phyloP scores from a whole-genome alignment of 2,329 filamentous ascomycete species.

The Sporothrix protearum region DNA sequence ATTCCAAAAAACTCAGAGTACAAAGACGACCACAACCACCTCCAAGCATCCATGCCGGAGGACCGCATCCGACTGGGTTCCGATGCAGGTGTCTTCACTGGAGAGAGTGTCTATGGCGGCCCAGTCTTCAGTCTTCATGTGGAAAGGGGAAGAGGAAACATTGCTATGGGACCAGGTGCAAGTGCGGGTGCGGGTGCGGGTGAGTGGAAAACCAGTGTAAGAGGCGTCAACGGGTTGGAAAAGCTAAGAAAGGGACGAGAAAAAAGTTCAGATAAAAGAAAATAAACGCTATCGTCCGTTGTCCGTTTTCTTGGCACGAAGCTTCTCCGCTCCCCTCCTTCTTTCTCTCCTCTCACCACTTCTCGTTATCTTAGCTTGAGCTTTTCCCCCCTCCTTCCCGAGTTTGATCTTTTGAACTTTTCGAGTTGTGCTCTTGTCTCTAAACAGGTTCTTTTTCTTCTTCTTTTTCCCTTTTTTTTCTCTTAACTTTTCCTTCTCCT shows the following conservation, averaged over 20 bases:
- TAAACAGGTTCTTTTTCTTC: too few species aligned
- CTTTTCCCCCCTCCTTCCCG: not conserved
- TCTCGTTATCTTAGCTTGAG: not conserved
- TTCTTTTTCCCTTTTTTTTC: not conserved
- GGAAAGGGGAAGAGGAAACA: not conserved
- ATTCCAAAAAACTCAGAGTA: not conserved
- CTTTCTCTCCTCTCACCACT: not conserved
- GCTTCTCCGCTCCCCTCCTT: not conserved
- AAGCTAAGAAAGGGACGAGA: not conserved
- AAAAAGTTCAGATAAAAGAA: not conserved
- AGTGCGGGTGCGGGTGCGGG: not conserved
- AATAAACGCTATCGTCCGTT: not conserved
- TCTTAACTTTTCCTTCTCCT: not conserved
- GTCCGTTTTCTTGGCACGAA: conserved; percentile 1
- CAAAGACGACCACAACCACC: not conserved
- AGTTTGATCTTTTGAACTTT: not conserved
- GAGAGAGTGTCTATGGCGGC: not conserved
- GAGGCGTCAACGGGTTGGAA: not conserved
- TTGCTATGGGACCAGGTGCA: conserved; percentile 30
- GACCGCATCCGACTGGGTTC: not conserved
- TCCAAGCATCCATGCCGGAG: not conserved
- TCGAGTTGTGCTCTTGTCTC: not conserved
- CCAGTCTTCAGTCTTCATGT: too few species aligned
- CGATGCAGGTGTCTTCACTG: not conserved
- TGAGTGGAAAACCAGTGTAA: not conserved